Evolutionary conservation across 1,284 basidiomycete genomes (phyloP), one percentile per base, ranked within the genome.

Genomic region (Heterobasidion irregulare): DNA sequence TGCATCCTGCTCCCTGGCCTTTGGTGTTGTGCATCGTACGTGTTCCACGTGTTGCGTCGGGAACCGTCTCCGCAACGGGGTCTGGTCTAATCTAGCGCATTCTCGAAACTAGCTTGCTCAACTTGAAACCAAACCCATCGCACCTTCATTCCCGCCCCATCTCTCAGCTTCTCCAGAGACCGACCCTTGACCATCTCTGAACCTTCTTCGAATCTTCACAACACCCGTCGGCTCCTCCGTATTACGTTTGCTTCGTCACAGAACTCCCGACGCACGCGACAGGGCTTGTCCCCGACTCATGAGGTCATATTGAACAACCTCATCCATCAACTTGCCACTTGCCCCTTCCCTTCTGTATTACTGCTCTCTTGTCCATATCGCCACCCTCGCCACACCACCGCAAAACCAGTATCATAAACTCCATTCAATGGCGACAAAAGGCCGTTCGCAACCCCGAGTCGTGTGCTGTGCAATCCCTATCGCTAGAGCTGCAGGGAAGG

Each of bases 391-490:
- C 49, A 57, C 45, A 33, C 53, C 57, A 36, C 53, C 46, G 38
- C 38, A n/a, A n/a, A 12, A 41, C 6, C 12, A 41, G 38, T n/a
- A 41, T 41, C 38, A n/a, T 41, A 41, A 41, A 8, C 47, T 48
- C 26, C 59, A 53, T 53, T 56, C 59, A 50, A 90, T 89, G 85
- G 84, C 82, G 66, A 88, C 81, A 62, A 88, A 88, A 77, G 86
- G 84, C 65, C 83, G 86, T 62, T 71, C 82, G 56, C 80, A 80
- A 47, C 89, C 89, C 53, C 84, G 89, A 65, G 78, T 91, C 69
- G 89, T 92, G 62, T 92, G 89, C 70, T 92, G 89, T 67, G 89
- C 89, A 51, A 91, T 92, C 57, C 89, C 89, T 52, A 89, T 92
- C 59, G 74, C 80, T 50, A 78, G 83, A 59, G 70, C 82, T 32